A percentile compares a stretch with the other conserved stretches of the same genome.
phyloP scores from a whole-genome alignment of 1,284 basidiomycete species.

The Taiwanofungus camphoratus region DNA sequence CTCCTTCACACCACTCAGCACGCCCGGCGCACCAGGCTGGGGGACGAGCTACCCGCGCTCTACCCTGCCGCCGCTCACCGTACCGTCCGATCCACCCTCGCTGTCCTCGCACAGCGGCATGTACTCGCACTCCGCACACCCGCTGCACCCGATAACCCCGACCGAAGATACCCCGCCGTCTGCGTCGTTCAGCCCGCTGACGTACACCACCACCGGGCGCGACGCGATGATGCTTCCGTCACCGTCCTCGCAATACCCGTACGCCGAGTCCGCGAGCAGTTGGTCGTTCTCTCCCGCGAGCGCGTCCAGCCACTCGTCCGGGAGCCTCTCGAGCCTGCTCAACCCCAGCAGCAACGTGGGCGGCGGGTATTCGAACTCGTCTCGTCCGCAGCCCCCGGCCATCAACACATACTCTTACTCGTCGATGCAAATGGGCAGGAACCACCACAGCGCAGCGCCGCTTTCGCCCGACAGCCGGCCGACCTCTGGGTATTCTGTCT shows the following conservation, averaged over 20 bases:
- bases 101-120: slow-evolving; percentile 47
- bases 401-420: slow-evolving; percentile 70
- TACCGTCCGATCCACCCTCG: slow-evolving; percentile 64
- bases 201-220: slow-evolving; percentile 38
- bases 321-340: slow-evolving; percentile 70
- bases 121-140: slow-evolving; percentile 50
- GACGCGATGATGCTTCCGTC: slow-evolving; percentile 38
- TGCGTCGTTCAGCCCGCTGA: slow-evolving; percentile 50
- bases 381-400: slow-evolving; percentile 36
- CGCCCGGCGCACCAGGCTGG: slow-evolving; percentile 51
- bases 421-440: slow-evolving; percentile 52
- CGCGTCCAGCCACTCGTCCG: slow-evolving; percentile 54
- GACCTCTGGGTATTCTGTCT: slow-evolving; percentile 76
- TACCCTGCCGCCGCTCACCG: slow-evolving; percentile 73
- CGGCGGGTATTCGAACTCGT: slow-evolving; percentile 40
- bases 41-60: slow-evolving; percentile 54
- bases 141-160: slow-evolving; percentile 58
- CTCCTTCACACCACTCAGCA: slow-evolving; percentile 62
- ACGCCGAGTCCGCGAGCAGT: slow-evolving; percentile 42
- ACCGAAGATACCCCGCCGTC: slow-evolving; percentile 59
- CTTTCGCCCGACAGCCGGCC: slow-evolving; percentile 78
- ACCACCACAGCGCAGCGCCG: slow-evolving; percentile 63
- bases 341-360: slow-evolving; percentile 63
- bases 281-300: slow-evolving; percentile 55
- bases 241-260: slow-evolving; percentile 52